These are phyloP conservation scores for Citrus glauca DNA, from an alignment of 345 rosid genomes.

Conservation along the genomic window DNA sequence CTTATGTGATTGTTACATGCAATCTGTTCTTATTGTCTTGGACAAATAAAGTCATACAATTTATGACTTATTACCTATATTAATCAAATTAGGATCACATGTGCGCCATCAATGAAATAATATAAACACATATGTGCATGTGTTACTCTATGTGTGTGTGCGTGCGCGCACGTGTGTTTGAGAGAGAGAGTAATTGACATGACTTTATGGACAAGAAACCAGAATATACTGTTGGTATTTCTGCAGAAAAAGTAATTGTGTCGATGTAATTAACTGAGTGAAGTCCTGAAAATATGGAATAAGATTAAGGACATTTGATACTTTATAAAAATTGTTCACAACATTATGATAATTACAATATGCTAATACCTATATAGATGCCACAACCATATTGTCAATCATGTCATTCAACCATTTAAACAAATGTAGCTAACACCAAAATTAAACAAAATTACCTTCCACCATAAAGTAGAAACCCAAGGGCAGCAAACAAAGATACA, in stretches of 20 bases:
- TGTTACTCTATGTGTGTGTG: neutral
- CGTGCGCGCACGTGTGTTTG: too few relatives aligned
- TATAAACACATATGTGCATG: neutral
- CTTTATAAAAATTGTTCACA: neutral
- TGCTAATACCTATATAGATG: neutral
- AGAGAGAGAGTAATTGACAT: neutral
- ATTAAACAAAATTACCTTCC: constrained; percentile 60
- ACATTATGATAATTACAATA: neutral
- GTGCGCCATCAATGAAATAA: neutral
- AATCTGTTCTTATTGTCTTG: neutral
- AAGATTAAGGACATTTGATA: neutral
- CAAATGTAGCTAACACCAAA: neutral
- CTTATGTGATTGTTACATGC: neutral
- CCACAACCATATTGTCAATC: neutral
- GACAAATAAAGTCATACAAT: neutral
- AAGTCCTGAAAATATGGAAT: neutral
- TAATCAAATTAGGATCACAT: neutral
- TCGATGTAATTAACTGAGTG: neutral
- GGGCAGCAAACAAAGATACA: constrained; percentile 77
- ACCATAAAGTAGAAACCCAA: constrained; percentile 85
- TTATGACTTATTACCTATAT: neutral
- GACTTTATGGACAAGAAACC: neutral
- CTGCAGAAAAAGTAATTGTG: neutral
- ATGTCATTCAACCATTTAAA: constrained; percentile 4
- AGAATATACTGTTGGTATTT: neutral